Conservation (phyloP, 331 rosid genomes). For the Phaseolus coccineus region DNA sequence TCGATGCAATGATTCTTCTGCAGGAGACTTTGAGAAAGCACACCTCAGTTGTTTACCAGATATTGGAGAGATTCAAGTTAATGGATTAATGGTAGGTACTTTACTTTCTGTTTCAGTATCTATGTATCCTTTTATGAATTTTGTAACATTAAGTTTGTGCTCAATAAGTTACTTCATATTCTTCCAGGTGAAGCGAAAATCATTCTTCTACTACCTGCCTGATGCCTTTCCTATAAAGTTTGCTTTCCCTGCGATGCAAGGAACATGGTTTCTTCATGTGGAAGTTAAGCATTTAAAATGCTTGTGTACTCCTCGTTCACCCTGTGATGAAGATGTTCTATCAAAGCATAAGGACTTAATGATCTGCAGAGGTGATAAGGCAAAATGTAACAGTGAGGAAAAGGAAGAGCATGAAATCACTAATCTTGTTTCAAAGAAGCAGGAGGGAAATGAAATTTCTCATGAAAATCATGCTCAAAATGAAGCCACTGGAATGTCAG, state of each 20-base stretch:
- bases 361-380: slow-evolving; percentile 25
- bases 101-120: slow-evolving; percentile 13
- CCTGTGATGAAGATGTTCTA: slow-evolving; percentile 24
- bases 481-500: slow-evolving; percentile 34
- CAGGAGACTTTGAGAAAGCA: slow-evolving; percentile 76
- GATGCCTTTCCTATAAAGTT: slow-evolving; percentile 60
- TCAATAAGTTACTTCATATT: slow-evolving; percentile 37
- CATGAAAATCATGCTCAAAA: slow-evolving; percentile 33
- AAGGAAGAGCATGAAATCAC: slow-evolving; percentile 42
- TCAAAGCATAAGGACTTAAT: slow-evolving; percentile 32
- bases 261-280: slow-evolving; percentile 73
- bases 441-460: slow-evolving; percentile 39
- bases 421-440: slow-evolving; percentile 44
- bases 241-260: slow-evolving; percentile 55
- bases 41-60: slow-evolving; percentile 68
- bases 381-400: slow-evolving; percentile 47
- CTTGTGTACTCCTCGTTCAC: slow-evolving; percentile 39
- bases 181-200: slow-evolving; percentile 67
- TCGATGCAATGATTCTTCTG: slow-evolving; percentile 42
- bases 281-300: slow-evolving; percentile 47
- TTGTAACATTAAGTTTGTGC: neutral
- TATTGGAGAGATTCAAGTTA: slow-evolving; percentile 71
- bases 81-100: slow-evolving; percentile 68
- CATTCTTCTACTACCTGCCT: slow-evolving; percentile 67
- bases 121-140: slow-evolving; percentile 18